Percentiles rank a stretch among this genome's conserved stretches.
These are phyloP conservation scores for Dacryopinax primogenitus DNA, from an alignment of 768 basidiomycete species.

Conservation along the genomic window DNA sequence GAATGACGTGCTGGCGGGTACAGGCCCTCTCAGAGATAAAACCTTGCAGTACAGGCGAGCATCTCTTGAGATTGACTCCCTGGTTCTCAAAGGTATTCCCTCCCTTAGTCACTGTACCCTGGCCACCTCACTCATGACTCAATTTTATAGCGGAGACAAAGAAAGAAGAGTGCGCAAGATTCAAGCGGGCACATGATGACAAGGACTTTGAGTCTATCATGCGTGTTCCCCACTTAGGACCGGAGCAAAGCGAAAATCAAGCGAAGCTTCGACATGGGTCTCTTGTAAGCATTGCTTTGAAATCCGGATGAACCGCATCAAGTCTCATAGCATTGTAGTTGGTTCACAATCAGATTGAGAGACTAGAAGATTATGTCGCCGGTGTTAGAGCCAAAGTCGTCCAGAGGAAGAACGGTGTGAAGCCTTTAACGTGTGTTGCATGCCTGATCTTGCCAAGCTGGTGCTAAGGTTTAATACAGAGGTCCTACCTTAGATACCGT, in stretches of 20 bases:
- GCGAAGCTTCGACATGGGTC: background rate
- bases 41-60: background rate
- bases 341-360: background rate
- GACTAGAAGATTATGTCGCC: background rate
- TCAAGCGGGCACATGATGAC: background rate
- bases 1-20: background rate
- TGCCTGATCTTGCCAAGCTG: background rate
- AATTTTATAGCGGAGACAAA: background rate
- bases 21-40: background rate
- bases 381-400: background rate
- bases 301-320: too few relatives aligned
- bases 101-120: background rate
- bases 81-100: background rate
- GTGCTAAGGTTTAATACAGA: background rate
- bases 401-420: background rate
- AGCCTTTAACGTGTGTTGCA: background rate
- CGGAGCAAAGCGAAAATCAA: slow-evolving; percentile 6
- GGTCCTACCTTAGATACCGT: background rate
- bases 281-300: background rate
- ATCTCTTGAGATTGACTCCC: background rate
- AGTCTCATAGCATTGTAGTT: too few relatives aligned
- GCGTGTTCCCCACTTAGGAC: background rate
- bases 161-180: slow-evolving; percentile 3
- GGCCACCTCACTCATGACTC: too few relatives aligned
- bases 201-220: background rate